Conservation (phyloP, 148 eudicot genomes). For the Cornus florida region DNA sequence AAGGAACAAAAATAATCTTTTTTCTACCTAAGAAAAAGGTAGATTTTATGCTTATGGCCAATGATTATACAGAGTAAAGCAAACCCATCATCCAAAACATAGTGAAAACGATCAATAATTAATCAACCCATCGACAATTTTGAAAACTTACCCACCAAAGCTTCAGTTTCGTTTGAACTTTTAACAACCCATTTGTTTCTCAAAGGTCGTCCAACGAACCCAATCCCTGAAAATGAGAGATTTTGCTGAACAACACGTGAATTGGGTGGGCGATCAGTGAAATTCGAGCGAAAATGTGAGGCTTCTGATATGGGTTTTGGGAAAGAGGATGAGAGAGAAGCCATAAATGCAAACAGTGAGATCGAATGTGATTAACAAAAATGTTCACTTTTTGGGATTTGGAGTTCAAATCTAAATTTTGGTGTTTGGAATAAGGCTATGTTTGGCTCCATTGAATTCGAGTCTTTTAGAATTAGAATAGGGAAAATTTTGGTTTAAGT, state of each 20-base stretch:
- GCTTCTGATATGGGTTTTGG: slow-evolving; percentile 23
- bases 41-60: not conserved
- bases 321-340: slow-evolving; percentile 24
- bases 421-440: too few relatives aligned
- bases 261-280: slow-evolving; percentile 2
- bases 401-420: not conserved
- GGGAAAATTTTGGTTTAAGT: too few relatives aligned
- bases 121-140: not conserved
- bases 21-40: not conserved
- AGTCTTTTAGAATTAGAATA: too few relatives aligned
- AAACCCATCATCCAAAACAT: not conserved
- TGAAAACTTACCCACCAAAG: slow-evolving; percentile 23
- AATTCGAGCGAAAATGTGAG: slow-evolving; percentile 17
- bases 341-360: slow-evolving; percentile 24
- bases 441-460: too few relatives aligned
- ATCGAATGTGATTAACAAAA: not conserved
- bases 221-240: slow-evolving; percentile 15
- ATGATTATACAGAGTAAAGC: not conserved
- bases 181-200: slow-evolving; percentile 5
- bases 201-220: slow-evolving; percentile 2
- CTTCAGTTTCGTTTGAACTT: slow-evolving; percentile 29
- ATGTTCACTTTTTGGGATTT: not conserved
- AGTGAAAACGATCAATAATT: not conserved
- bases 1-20: too few relatives aligned
- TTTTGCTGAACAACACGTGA: slow-evolving; percentile 9